Evolutionary conservation across 1,284 basidiomycete genomes (phyloP), one percentile per base, ranked within the genome.

Genomic region (Flammula alnicola): DNA sequence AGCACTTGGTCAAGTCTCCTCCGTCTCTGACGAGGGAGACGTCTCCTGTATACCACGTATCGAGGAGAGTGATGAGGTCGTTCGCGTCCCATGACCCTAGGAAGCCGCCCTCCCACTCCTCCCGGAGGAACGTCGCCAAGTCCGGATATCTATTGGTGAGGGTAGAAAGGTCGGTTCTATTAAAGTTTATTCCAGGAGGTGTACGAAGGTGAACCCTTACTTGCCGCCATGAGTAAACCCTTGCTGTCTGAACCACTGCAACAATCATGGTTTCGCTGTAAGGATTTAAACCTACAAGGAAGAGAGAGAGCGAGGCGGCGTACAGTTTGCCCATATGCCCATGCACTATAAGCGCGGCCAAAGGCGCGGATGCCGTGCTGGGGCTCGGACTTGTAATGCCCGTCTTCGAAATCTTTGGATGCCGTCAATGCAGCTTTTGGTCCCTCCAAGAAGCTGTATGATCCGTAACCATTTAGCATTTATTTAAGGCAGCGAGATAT

Each of bases 381-480:
- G 3, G 81, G 79, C 2, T 66, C 62, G 4, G 63, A 61, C 45
- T 67, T 77, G 62, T 84, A 84, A 52, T 81, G 76, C 0, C 81
- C 81, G 40, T 73, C 60, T 5, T 81, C 67, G 61, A 82, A 84
- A 58, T 83, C 81, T 52, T 76, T 77, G 4, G 81, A 83, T n/a
- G 77, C 75, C 0, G 71, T 58, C 38, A 84, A 65, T 1, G 81
- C 80, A 1, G 78, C 73, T 57, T 80, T 83, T 4, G 79, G 79
- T 0, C 83, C 81, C 62, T 85, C 82, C 17, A 84, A 61, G 67
- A 84, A 83, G 60, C 80, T 82, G 35, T 10, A 11, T 14, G 11
- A 14, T 31, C 4, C 29, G 12, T n/a, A 9, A 31, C 5, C 12
- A 16, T 16, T 27, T 19, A 25, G 44, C 23, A 10, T 7, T 4